Evolutionary conservation across 129 eudicot genomes (phyloP).

Genomic region (Cynara cardunculus): DNA sequence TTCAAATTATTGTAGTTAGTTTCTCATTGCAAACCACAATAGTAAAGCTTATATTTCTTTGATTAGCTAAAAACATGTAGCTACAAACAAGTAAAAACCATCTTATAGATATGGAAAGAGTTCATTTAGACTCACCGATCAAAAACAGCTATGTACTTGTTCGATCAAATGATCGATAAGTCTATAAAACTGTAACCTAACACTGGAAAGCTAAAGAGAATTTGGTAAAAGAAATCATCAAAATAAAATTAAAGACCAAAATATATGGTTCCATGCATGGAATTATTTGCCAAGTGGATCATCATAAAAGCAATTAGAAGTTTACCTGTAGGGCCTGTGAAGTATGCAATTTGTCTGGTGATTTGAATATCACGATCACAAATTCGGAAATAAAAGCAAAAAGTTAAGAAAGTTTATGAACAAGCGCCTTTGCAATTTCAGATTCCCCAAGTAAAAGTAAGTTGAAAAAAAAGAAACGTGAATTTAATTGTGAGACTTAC

Average conservation of each 20-base stretch:
- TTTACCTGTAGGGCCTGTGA: conserved; percentile 96
- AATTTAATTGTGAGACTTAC: conserved; percentile 41
- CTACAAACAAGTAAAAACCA: too few species aligned
- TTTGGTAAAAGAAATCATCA: not conserved
- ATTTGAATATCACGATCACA: not conserved
- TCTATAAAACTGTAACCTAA: not conserved
- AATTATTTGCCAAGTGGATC: not conserved
- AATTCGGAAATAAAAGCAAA: not conserved
- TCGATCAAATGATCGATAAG: too few species aligned
- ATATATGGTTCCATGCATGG: not conserved
- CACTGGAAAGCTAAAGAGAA: not conserved
- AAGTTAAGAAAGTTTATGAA: conserved; percentile 15
- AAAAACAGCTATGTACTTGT: too few species aligned
- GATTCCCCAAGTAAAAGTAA: not conserved
- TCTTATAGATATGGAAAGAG: too few species aligned
- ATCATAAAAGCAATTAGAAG: not conserved
- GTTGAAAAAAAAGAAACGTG: not conserved
- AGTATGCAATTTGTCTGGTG: conserved; percentile 76
- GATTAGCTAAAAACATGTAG: too few species aligned
- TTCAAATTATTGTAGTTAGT: too few species aligned
- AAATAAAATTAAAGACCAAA: not conserved
- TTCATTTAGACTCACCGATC: too few species aligned
- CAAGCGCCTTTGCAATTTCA: not conserved
- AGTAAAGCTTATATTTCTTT: too few species aligned
- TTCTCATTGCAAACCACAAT: too few species aligned